Conservation (phyloP, 176 grass and related monocot species). For the Musa acuminata region DNA sequence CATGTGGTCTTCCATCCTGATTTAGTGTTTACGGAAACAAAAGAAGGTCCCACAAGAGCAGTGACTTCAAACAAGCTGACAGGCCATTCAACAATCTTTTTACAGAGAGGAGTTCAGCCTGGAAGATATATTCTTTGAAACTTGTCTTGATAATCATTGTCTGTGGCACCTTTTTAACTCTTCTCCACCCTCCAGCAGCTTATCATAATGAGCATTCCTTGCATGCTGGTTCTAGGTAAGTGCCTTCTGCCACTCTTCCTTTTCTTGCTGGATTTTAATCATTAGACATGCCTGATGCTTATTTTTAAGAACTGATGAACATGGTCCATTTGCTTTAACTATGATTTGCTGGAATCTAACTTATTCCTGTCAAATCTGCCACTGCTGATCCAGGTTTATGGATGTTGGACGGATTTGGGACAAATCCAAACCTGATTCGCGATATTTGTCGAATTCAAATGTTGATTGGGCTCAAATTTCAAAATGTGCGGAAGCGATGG, state of each 20-base stretch:
- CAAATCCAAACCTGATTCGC: neutral
- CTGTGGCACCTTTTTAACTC: neutral
- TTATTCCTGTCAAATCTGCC: neutral
- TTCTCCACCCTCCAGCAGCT: neutral
- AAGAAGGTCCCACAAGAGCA: neutral
- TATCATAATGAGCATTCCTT: neutral
- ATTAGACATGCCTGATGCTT: neutral
- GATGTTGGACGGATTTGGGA: constrained; percentile 3
- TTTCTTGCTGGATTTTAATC: neutral
- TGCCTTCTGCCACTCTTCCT: neutral
- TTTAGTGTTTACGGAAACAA: neutral
- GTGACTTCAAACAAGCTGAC: neutral
- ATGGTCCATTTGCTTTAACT: neutral
- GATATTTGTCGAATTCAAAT: neutral
- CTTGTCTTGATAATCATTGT: neutral
- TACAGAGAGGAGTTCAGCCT: neutral
- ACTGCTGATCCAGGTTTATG: neutral
- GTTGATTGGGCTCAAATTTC: neutral
- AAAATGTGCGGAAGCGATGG: neutral
- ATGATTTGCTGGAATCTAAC: neutral
- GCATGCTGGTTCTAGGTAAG: neutral
- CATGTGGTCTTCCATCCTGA: neutral
- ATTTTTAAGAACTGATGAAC: neutral
- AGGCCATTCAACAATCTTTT: neutral
- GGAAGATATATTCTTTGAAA: neutral